Conservation (phyloP, 306 rosid species). For the Rubus idaeus region DNA sequence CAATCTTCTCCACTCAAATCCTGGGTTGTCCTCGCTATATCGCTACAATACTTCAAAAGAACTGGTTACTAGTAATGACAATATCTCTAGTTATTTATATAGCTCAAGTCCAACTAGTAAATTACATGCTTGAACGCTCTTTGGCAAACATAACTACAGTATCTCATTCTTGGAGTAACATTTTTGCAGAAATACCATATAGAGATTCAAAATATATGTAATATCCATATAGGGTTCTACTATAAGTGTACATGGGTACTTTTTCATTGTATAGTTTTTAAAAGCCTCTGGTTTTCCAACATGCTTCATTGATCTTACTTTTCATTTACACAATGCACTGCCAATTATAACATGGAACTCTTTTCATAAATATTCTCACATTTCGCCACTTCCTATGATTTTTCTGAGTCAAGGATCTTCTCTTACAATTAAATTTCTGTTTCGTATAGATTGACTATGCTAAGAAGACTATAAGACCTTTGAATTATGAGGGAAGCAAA, state of each 20-base stretch:
- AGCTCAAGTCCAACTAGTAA: no score
- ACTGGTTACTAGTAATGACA: no score
- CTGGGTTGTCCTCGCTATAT: no score
- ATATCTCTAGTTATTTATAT: no score
- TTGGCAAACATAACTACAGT: no score
- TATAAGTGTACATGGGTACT: not conserved
- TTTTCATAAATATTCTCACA: not conserved
- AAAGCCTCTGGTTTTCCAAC: not conserved
- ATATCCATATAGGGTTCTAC: not conserved
- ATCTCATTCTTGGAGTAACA: no score
- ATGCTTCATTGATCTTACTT: not conserved
- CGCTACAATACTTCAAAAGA: no score
- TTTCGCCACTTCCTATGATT: not conserved
- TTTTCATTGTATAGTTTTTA: not conserved
- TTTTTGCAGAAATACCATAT: not conserved
- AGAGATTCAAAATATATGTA: not conserved
- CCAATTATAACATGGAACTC: not conserved
- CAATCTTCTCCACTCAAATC: no score
- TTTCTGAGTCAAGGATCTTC: slow-evolving; percentile 8
- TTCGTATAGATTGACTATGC: slow-evolving; percentile 46
- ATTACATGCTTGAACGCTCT: no score
- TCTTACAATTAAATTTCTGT: slow-evolving; percentile 18
- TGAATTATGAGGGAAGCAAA: slow-evolving; percentile 33
- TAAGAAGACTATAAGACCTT: slow-evolving; percentile 39
- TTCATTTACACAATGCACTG: not conserved